Percentiles rank a stretch among this genome's conserved stretches.
phyloP scores from a whole-genome alignment of 2,329 filamentous ascomycete genomes.

The Endoconidiophora polonica region DNA sequence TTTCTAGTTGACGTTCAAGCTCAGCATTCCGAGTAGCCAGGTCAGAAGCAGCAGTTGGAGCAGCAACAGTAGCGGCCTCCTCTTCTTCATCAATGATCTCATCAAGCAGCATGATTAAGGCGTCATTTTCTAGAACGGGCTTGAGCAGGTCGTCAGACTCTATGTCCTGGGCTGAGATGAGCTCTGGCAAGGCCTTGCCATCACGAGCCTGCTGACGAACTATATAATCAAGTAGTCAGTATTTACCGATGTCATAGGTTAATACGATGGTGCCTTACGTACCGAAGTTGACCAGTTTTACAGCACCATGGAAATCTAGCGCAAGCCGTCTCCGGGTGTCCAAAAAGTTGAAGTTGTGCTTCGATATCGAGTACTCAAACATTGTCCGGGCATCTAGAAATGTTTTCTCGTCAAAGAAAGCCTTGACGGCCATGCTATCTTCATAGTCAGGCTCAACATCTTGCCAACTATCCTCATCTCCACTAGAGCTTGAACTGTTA shows the following conservation, averaged over 20 bases:
- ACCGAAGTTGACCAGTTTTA: slow-evolving; percentile 61
- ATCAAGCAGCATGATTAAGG: slow-evolving; percentile 72
- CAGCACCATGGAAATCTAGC: slow-evolving; percentile 55
- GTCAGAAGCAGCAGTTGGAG: not conserved
- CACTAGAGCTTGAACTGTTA: slow-evolving; percentile 11
- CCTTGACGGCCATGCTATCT: slow-evolving; percentile 43
- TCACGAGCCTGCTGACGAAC: slow-evolving; percentile 32
- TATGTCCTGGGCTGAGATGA: slow-evolving; percentile 46
- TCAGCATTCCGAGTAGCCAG: slow-evolving; percentile 21
- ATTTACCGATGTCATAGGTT: not conserved
- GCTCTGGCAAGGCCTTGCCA: slow-evolving; percentile 30
- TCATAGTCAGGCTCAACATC: slow-evolving; percentile 46
- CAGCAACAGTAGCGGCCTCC: slow-evolving; percentile 17
- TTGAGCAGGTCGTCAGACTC: slow-evolving; percentile 67
- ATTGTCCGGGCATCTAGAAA: slow-evolving; percentile 49
- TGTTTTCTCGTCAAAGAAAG: slow-evolving; percentile 48
- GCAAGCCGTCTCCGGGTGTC: slow-evolving; percentile 37
- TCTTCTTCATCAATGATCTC: slow-evolving; percentile 43
- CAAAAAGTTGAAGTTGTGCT: slow-evolving; percentile 50
- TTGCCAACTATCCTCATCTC: slow-evolving; percentile 33
- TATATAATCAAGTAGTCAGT: slow-evolving; percentile 15
- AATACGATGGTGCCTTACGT: slow-evolving; percentile 6
- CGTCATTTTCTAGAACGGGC: slow-evolving; percentile 77
- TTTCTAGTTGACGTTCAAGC: slow-evolving; percentile 33
- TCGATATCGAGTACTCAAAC: slow-evolving; percentile 51